Evolutionary conservation across 108 stramenopile genomes (phyloP), one percentile per base, ranked within the genome.

Genomic region (Schizochytrium sp.): DNA sequence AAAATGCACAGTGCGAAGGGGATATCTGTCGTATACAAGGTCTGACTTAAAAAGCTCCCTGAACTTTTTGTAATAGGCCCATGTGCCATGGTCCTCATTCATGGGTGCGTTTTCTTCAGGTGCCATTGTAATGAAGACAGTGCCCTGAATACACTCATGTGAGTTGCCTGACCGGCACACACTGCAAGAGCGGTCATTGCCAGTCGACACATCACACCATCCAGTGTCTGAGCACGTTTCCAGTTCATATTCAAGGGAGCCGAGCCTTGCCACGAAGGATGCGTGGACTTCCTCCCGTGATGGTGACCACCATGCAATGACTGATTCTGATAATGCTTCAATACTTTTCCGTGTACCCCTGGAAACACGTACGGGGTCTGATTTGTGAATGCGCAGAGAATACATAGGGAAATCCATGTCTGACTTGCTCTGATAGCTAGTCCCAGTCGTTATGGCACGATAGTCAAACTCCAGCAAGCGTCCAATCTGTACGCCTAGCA

Each of bases 21-120:
- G 61, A 42, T 64, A 64, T n/a, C 61, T 38, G 41, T 64, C 61
- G 61, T 64, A 64, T 7, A 4, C 42, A 42, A 64, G 61, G 8
- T 64, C 12, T 4, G 61, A 64, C 61, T 64, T 64, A 42, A 64
- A 64, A 13, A n/a, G 5, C 8, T 64, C 61, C 61, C 42, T 4
- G 61, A 64, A 64, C 41, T 10, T 42, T 13, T 64, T 64, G 19
- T 42, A 64, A 42, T 64, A 42, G 8, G 61, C 38, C 61, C 61
- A 64, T 4, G 61, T 64, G 61, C 61, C 61, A 38, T 42, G 61
- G 61, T 64, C 61, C 61, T 64, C 61, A 42, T 64, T 64, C 61
- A 64, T 64, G 61, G 61, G 61, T 42, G 42, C 61, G 19, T 64
- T 64, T 42, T 64, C 61, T 42, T 64, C 61, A 4, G 61, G 61